Evolutionary conservation across 169 alveolate species (phyloP), one percentile per base, ranked within the genome.

Genomic region (Plasmodium inui): DNA sequence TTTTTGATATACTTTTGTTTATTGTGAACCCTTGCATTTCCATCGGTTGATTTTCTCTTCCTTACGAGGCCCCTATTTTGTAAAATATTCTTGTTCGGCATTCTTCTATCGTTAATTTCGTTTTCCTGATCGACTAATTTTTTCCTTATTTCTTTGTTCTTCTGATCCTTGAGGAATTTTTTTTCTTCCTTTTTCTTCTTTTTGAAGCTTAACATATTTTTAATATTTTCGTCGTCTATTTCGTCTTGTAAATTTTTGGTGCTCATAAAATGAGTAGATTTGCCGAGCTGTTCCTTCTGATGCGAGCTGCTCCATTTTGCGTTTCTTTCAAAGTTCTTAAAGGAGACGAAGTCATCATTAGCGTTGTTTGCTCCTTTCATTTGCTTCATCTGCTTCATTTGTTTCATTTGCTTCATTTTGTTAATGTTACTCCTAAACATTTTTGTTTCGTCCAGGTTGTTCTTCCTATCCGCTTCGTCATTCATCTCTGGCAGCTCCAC

Each of bases 11-110:
- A 98, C 93, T 98, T 98, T 83, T 86, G 93, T 95, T 98, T 97
- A 92, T 98, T 96, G 84, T 97, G 97, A 22, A 98, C 99, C 76
- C 99, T 96, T 46, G 99, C 98, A 94, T 98, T 98, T 10, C 99
- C 98, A 57, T 97, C 98, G n/a, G 97, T 97, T 96, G 98, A 97
- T 97, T 98, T 97, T 79, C 99, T 96, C 95, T 97, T 97, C 34
- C 99, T 84, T 34, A 98, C 97, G 46, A 98, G 95, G 14, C 99
- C 99, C 80, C 95, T 98, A 72, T 97, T 97, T 93, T 97, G 97
- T 96, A 97, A 86, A 57, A 98, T 98, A 55, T 96, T 98, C 80
- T 96, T 95, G 80, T 92, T 82, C 73, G 95, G 95, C 37, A 82
- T 92, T 67, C 92, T 44, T 46, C 89, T 76, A 82, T 95, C 95